Evolutionary conservation across 2,329 filamentous ascomycete species (phyloP).

Genomic region (Hymenoscyphus occultus): DNA sequence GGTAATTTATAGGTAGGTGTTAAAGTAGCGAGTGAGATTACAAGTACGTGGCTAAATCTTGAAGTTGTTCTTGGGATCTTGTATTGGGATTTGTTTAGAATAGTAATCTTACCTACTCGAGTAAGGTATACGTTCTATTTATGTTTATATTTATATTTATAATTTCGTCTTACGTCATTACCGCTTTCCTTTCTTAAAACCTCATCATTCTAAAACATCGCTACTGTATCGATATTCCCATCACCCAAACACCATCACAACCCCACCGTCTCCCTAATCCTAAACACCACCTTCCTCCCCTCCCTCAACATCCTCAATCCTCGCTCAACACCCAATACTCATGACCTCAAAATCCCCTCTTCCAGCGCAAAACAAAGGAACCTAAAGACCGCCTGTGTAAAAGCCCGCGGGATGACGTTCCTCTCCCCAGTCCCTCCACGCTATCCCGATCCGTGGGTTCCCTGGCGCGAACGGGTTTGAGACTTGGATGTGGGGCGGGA

Average conservation of each 20-base stretch:
- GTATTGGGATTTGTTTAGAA: too few species aligned
- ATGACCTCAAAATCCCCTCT: slow-evolving; percentile 51
- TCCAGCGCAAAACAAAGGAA: slow-evolving; percentile 41
- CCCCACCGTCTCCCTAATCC: slow-evolving; percentile 32
- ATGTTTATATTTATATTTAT: too few species aligned
- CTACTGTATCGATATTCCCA: too few species aligned
- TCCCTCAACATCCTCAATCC: slow-evolving; percentile 54
- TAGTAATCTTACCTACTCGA: too few species aligned
- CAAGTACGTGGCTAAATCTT: too few species aligned
- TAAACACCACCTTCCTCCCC: slow-evolving; percentile 60
- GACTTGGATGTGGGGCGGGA: not conserved
- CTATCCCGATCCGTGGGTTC: slow-evolving; percentile 6
- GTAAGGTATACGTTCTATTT: too few species aligned
- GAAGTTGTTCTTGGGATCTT: too few species aligned
- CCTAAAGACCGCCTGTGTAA: slow-evolving; percentile 27
- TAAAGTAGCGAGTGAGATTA: too few species aligned
- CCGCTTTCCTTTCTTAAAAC: too few species aligned
- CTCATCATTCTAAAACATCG: too few species aligned
- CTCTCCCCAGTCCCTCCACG: not conserved
- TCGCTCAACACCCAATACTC: slow-evolving; percentile 48
- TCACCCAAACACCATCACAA: not conserved
- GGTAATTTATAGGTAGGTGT: too few species aligned
- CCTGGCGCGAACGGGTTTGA: slow-evolving; percentile 1
- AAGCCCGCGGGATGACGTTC: slow-evolving; percentile 5
- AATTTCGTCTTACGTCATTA: too few species aligned